These are phyloP conservation scores for Conringia planisiliqua DNA, from an alignment of 345 rosid species.

Conservation along the genomic window DNA sequence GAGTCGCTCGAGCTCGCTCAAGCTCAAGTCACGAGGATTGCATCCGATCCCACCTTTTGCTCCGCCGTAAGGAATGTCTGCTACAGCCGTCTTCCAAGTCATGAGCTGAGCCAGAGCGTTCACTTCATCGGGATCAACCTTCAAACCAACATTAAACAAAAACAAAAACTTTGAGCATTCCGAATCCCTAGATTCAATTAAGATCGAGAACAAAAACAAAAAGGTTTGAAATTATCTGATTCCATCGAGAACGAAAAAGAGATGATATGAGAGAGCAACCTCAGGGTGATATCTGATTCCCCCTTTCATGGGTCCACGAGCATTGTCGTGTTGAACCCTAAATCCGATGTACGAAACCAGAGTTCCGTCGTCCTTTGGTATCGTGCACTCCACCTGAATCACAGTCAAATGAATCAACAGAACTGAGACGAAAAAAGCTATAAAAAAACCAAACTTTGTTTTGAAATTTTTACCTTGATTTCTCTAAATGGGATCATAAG, in stretches of 20 bases:
- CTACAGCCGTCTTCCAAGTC: conserved; percentile 99
- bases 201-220: not conserved
- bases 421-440: not conserved
- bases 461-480: conserved; percentile 54
- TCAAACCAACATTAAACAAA: not conserved
- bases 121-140: conserved; percentile 98
- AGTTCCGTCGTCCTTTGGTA: conserved; percentile 94
- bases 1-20: conserved; percentile 76
- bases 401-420: not conserved
- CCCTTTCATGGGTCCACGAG: conserved; percentile 99
- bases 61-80: conserved; percentile 92
- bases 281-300: conserved; percentile 99
- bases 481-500: conserved; percentile 95
- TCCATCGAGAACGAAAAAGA: not conserved
- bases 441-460: too few species aligned
- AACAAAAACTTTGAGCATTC: not conserved
- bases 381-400: conserved; percentile 92
- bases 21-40: conserved; percentile 58
- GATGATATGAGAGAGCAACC: conserved; percentile 39
- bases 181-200: not conserved
- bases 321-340: conserved; percentile 95
- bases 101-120: conserved; percentile 95
- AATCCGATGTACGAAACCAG: conserved; percentile 84
- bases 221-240: too few species aligned
- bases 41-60: conserved; percentile 98